Base-by-base conservation (phyloP, 2,329 filamentous ascomycete species). In the Pseudophaeomoniella oleicola region DNA sequence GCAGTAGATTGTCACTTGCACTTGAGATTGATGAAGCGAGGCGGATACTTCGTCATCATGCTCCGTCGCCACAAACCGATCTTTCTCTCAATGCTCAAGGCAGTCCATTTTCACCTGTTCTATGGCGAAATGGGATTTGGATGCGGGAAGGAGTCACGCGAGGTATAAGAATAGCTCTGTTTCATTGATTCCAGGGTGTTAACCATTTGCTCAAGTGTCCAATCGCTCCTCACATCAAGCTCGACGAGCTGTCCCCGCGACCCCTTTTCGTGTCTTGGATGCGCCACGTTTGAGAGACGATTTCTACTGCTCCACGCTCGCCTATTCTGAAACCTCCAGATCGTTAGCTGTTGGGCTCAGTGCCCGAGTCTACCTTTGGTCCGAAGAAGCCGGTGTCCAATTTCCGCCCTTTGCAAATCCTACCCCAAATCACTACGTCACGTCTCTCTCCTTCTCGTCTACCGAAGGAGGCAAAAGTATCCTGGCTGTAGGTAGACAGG, bases 271-370 rank as follows among this genome's bases (percentile, higher is more conserved):
- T 60, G 81, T 94, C 4, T 68, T 98, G 4, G 85, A 94, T 59
- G 88, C 88, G 5, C 86, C 87, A 2, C 74, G 76, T 36, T 66
- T 96, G n/a, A 76, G 85, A 39, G 86, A 96, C 49, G 88, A 98
- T 56, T 98, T 87, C 55, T 98, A 98, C 55, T 94, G 86, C 59
- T 90, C 87, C 0, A 69, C 87, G 2, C 67, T 98, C 37, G 85
- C 90, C 6, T 96, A 94, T 55, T 93, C 81, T 0, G 57, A 70
- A 30, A 81, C 73, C 5, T 72, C 75, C 35, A 72, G 81, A 37
- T 82, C 79, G 11, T 69, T 98, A 12, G 88, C 85, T 13, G 83
- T 96, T 13, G 88, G 84, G 0, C 67, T 96, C 11, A 79, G 78
- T 0, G 75, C 78, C 37, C 67, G 77, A 22, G 71, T 98, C 3